Base-by-base conservation (phyloP, 1,139 yeast species). In the Magnusiomyces suaveolens region DNA sequence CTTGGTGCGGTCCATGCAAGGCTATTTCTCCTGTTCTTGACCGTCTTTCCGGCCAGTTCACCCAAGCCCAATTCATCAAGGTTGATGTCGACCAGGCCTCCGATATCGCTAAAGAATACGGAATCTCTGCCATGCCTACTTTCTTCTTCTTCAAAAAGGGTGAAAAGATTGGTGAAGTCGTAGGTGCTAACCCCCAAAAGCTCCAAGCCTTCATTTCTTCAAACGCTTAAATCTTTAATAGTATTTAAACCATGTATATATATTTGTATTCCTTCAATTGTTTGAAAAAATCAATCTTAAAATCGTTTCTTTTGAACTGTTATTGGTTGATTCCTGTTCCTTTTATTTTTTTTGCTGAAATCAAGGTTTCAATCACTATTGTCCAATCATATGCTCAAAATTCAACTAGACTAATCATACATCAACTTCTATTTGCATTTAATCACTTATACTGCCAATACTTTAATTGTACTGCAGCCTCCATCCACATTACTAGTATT, bases 1-100 rank as follows among this genome's bases (percentile, higher is more conserved):
- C 84, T 52, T 88, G 96, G 96, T 88, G 96, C 73, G 95, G 92
- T 54, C 96, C 96, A 46, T 88, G 96, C 74, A 85, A 84, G 70
- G 86, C 86, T 66, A 82, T 88, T 70, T 80, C 90, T 38, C 96
- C 96, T 57, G 70, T 82, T 61, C 72, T 87, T 63, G 87, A 84
- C 61, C 82, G 84, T 69, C 78, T 85, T 60, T 70, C 75, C 43
- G 68, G 72, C n/a, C 66, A 68, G 49, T 70, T 69, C 60, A 75
- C 68, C 56, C 70, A 72, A 59, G 63, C 79, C 55, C 81, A 80
- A 65, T 87, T 88, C 70, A 76, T 79, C 70, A 88, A 88, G 72
- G 82, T 87, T 56, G 95, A 87, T 65, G 89, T 87, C 58, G 96
- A 90, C 68, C 79, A 81, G 61, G 75, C 79, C 54, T 74, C 75